A percentile compares a stretch with the other conserved stretches of the same genome.
Conservation (phyloP, 306 rosid species). For the Acacia confusa region DNA sequence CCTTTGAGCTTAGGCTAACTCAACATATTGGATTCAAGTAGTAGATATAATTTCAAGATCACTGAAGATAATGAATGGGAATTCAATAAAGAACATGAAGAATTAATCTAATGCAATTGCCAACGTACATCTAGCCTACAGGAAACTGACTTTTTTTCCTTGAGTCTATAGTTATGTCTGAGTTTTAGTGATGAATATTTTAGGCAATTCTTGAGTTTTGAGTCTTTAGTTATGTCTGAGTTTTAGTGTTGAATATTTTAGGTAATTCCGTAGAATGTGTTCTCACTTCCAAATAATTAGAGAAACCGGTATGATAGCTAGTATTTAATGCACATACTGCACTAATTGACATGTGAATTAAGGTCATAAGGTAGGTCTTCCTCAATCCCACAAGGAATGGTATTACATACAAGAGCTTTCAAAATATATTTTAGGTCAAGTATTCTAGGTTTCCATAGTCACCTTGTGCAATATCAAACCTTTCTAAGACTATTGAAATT, state of each 20-base stretch:
- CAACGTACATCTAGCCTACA: background rate
- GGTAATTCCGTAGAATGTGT: background rate
- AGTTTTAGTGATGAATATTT: too few relatives aligned
- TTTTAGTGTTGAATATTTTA: background rate
- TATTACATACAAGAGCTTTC: background rate
- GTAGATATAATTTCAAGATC: too few relatives aligned
- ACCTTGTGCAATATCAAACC: background rate
- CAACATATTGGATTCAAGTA: too few relatives aligned
- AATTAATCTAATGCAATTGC: background rate
- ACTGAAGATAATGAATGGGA: background rate
- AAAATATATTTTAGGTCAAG: background rate
- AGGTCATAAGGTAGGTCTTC: background rate
- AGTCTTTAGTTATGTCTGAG: background rate
- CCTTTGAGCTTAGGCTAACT: too few relatives aligned
- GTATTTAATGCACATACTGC: background rate
- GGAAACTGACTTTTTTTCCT: background rate
- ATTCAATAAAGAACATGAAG: background rate
- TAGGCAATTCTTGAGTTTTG: too few relatives aligned
- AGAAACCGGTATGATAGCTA: background rate
- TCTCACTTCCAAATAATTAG: background rate
- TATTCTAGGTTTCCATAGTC: background rate
- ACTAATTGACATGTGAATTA: background rate
- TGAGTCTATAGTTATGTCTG: background rate
- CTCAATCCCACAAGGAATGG: background rate
- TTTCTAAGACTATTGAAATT: background rate